These are phyloP conservation scores for Phanerochaete carnosa DNA, from an alignment of 768 basidiomycete species.

Conservation along the genomic window DNA sequence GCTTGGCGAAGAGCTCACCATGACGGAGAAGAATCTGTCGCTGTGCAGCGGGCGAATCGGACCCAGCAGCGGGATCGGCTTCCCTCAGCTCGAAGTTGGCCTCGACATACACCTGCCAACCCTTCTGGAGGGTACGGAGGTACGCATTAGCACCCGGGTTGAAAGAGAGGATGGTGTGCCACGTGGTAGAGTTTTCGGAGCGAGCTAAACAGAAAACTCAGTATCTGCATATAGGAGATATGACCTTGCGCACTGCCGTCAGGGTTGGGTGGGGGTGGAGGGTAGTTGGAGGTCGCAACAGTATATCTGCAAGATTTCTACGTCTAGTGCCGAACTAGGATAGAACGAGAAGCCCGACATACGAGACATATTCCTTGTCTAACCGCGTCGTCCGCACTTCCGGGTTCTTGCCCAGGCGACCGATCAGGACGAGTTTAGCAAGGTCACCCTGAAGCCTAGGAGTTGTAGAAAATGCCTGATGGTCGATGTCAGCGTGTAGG, in stretches of 20 bases:
- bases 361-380: conserved; percentile 80
- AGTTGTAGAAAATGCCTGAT: conserved; percentile 65
- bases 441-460: conserved; percentile 55
- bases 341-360: conserved; percentile 25
- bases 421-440: conserved; percentile 75
- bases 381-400: conserved; percentile 64
- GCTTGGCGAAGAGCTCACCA: conserved; percentile 43
- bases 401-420: conserved; percentile 68
- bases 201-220: conserved; percentile 42
- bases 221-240: not conserved
- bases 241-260: conserved; percentile 51
- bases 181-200: conserved; percentile 52
- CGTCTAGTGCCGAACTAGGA: not conserved
- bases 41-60: conserved; percentile 65
- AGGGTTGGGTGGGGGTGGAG: conserved; percentile 51
- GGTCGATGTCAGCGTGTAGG: not conserved
- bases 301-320: conserved; percentile 51
- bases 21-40: conserved; percentile 82
- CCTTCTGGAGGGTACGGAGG: conserved; percentile 64
- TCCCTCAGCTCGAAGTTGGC: conserved; percentile 75
- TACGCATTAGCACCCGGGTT: conserved; percentile 55
- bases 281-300: conserved; percentile 68
- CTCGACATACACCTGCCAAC: conserved; percentile 78
- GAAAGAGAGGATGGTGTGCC: conserved; percentile 79
- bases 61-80: conserved; percentile 62